phyloP scores from a whole-genome alignment of 2,329 filamentous ascomycete genomes.

The Alternaria postmessia region DNA sequence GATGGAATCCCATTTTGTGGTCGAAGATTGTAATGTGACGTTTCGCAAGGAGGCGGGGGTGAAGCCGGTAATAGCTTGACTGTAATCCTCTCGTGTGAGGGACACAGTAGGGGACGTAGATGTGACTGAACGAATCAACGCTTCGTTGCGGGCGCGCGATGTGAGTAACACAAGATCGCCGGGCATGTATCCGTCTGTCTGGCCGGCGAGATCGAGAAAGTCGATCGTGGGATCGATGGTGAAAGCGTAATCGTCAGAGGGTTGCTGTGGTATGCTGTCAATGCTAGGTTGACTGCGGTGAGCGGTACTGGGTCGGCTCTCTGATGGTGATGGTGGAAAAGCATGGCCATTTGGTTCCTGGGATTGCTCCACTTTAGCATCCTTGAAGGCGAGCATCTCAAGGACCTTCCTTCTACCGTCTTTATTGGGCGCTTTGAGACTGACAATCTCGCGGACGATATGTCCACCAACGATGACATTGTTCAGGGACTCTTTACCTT shows the following conservation, averaged over 20 bases:
- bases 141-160: constrained; percentile 87
- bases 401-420: constrained; percentile 84
- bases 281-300: constrained; percentile 55
- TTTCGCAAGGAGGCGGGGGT: constrained; percentile 94
- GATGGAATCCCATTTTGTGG: constrained; percentile 90
- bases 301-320: constrained; percentile 56
- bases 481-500: constrained; percentile 91
- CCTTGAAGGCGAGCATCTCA: constrained; percentile 73
- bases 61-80: constrained; percentile 85
- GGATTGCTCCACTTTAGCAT: constrained; percentile 37
- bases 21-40: constrained; percentile 90
- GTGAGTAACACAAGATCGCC: constrained; percentile 89
- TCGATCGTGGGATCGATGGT: constrained; percentile 80
- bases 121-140: constrained; percentile 81
- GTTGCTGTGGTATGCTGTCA: constrained; percentile 44
- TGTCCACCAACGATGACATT: constrained; percentile 90
- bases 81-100: constrained; percentile 79
- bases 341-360: constrained; percentile 40
- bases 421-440: constrained; percentile 90
- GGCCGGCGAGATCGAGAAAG: constrained; percentile 89
- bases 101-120: constrained; percentile 59
- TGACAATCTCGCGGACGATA: constrained; percentile 88
- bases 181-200: constrained; percentile 98
- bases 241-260: constrained; percentile 63
- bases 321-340: constrained; percentile 54